Evolutionary conservation across 352 stramenopile genomes (phyloP).

Genomic region (Pythium plurisporium): DNA sequence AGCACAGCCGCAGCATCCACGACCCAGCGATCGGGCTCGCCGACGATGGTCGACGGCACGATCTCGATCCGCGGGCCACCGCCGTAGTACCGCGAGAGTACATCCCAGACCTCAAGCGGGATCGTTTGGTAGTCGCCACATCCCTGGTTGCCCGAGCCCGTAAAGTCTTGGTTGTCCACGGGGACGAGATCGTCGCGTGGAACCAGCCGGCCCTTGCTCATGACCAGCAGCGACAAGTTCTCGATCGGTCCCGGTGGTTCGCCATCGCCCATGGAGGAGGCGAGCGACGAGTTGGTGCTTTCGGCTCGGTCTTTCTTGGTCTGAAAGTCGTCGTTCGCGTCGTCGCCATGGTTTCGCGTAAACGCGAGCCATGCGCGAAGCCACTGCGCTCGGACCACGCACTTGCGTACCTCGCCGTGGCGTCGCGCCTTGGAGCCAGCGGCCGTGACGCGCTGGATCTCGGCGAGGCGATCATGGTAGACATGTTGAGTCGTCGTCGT

Average conservation of each 20-base stretch:
- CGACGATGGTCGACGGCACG: slow-evolving; percentile 23
- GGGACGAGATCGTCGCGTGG: slow-evolving; percentile 39
- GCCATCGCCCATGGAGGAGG: neutral
- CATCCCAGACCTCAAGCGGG: slow-evolving; percentile 63
- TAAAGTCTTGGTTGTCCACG: slow-evolving; percentile 5
- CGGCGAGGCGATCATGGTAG: slow-evolving; percentile 45
- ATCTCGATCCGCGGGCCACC: slow-evolving; percentile 60
- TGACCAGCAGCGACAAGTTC: slow-evolving; percentile 54
- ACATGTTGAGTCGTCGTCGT: neutral
- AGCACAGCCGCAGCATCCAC: slow-evolving; percentile 17
- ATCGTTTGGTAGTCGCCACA: slow-evolving; percentile 57
- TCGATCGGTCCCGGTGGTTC: slow-evolving; percentile 42
- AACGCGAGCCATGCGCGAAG: slow-evolving; percentile 62
- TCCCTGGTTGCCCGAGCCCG: slow-evolving; percentile 9
- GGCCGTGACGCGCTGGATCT: slow-evolving; percentile 68
- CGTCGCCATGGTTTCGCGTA: slow-evolving; percentile 29
- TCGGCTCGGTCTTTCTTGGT: slow-evolving; percentile 9
- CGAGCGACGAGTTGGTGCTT: slow-evolving; percentile 4
- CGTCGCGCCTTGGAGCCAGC: slow-evolving; percentile 57
- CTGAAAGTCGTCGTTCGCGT: neutral
- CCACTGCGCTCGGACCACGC: slow-evolving; percentile 56
- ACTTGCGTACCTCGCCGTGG: slow-evolving; percentile 47
- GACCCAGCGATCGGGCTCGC: slow-evolving; percentile 20
- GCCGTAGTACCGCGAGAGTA: slow-evolving; percentile 64
- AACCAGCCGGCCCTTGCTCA: slow-evolving; percentile 44